Evolutionary conservation across 176 grass and related monocot genomes (phyloP), one percentile per base, ranked within the genome.

Genomic region (Aegilops bicornis): DNA sequence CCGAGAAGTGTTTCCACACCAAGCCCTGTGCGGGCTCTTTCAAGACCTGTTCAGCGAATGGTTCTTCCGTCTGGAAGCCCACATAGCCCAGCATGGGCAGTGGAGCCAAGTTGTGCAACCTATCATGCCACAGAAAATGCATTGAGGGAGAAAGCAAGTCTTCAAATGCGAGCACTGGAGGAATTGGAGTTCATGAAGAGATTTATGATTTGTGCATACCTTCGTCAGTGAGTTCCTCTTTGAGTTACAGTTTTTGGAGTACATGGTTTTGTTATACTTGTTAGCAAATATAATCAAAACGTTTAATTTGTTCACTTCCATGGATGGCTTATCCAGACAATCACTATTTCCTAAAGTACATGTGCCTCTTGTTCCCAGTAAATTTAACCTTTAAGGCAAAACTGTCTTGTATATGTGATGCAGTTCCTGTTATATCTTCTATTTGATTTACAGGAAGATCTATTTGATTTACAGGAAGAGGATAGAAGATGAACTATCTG

Each of bases 101-200:
- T 27, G 69, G 16, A 12, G 10, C 23, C 48, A 83, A 63, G 7
- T 22, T 70, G 52, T 73, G 16, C 17, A 39, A 65, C 20, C 6
- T 16, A 31, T 52, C 17, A 20, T 77, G 22, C 22, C 2, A 35
- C 15, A 29, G 4, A 8, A 47, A 83, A 90, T 43, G 31, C 54
- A 54, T 77, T 65, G 56, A 79, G 79, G 42, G 79, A 30, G 27
- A 47, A 42, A 36, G 83, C 37, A 24, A 90, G 79, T 60, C 84
- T 84, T 71, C 73, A 92, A 19, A 94, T 97, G 89, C 7, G 79
- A 20, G 89, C 89, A 48, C 63, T 94, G 40, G 95, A 79, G 6
- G 67, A 91, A 29, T 64, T 93, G 8, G 95, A 94, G 78, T 97
- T 94, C 59, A 63, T 13, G 59, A 60, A 77, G 80, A 86, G 24